These are phyloP conservation scores for Penicillium rolfsii DNA, from an alignment of 2,329 filamentous ascomycete species.

Conservation along the genomic window DNA sequence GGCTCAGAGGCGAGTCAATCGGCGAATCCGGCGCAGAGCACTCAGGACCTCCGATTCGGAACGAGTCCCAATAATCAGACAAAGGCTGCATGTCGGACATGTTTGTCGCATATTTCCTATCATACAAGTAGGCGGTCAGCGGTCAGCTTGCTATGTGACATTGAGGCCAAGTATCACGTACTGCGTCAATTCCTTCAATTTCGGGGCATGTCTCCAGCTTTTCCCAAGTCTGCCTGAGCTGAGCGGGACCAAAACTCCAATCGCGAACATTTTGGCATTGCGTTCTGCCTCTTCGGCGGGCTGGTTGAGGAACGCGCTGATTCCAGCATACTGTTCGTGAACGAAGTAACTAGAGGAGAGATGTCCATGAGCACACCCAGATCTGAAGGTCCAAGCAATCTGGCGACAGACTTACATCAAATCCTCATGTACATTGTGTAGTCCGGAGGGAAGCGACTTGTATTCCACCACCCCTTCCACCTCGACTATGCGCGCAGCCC, in stretches of 20 bases:
- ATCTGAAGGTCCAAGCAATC: background rate
- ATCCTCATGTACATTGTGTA: conserved; percentile 86
- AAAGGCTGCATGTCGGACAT: conserved; percentile 65
- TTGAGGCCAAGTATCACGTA: conserved; percentile 43
- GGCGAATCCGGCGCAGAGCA: conserved; percentile 51
- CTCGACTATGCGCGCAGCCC: conserved; percentile 45
- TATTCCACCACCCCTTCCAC: conserved; percentile 91
- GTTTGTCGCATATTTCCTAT: conserved; percentile 64
- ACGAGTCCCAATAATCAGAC: conserved; percentile 76
- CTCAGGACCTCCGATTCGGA: conserved; percentile 44
- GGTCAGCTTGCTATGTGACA: background rate
- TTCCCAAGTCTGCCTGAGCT: conserved; percentile 84
- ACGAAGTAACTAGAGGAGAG: conserved; percentile 76
- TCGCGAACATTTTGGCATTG: conserved; percentile 89
- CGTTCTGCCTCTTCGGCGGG: conserved; percentile 77
- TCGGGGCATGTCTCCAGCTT: conserved; percentile 83
- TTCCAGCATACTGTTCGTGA: conserved; percentile 78
- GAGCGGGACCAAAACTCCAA: conserved; percentile 83
- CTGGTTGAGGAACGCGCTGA: conserved; percentile 88
- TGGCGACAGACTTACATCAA: conserved; percentile 56
- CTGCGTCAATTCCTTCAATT: conserved; percentile 73
- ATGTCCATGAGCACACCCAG: conserved; percentile 14
- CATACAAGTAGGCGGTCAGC: conserved; percentile 18
- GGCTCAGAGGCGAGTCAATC: conserved; percentile 55
- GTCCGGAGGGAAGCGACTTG: conserved; percentile 90